Base-by-base conservation (phyloP, 805 yeast species). In the Priceomyces haplophilus region DNA sequence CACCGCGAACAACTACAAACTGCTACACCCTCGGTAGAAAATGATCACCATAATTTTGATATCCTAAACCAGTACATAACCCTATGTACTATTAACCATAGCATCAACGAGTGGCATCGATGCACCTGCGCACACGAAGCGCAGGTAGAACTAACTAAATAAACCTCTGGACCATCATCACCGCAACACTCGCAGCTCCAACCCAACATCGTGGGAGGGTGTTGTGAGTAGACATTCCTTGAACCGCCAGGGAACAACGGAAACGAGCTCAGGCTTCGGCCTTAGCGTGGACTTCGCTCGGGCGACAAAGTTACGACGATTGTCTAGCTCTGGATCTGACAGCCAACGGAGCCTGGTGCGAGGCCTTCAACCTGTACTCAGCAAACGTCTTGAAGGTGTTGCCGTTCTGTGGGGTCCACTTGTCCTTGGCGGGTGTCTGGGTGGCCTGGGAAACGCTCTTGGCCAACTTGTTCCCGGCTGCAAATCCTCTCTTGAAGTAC, bases 351-450 rank as follows among this genome's bases (percentile, higher is more conserved):
- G 67, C 58, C 45, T 68, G 73, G 57, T 69, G 62, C 34, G 61
- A 60, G 7, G 58, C 72, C 45, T 64, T 62, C 54, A 70, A 65
- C 49, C 75, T 58, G 58, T 70, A 70, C 50, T 70, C 75, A 32
- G 73, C 73, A 53, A 70, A 70, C 3, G 71, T 59, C 44, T 72
- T 58, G 55, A 65, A 69, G 16, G 72, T 59, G 53, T 67, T 58
- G 30, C 72, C 72, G 37, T 58, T 48, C 15, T 65, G 62, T 15
- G 72, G 72, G 40, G 55, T 54, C 70, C 72, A 67, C 53, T 64
- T 66, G 46, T 41, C 13, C 20, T 33, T 10, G 29, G 39, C 38
- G 4, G 19, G 8, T n/a, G n/a, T n/a, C n/a, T 32, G 35, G 13
- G 27, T 12, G 18, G 30, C 39, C 20, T 21, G 18, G 7, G 39